Conservation (phyloP, 2,329 filamentous ascomycete species). For the Aureobasidium musti region DNA sequence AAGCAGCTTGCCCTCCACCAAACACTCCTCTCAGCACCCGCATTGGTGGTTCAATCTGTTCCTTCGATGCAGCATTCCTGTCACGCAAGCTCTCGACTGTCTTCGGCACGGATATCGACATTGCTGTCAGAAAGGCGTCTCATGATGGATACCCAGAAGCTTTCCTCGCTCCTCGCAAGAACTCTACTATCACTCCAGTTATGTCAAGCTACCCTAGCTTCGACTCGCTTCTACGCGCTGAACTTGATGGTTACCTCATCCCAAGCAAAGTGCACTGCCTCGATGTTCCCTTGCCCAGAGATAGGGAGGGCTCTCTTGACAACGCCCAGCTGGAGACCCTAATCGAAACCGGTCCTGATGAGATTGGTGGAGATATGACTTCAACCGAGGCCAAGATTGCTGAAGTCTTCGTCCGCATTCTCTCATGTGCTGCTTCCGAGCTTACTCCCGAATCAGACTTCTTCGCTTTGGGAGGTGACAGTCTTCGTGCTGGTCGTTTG, state of each 20-base stretch:
- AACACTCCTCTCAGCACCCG: constrained; percentile 51
- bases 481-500: constrained; percentile 56
- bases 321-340: constrained; percentile 31
- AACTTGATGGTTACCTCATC: constrained; percentile 38
- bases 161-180: constrained; percentile 40
- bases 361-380: constrained; percentile 30
- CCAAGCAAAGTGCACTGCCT: constrained; percentile 38
- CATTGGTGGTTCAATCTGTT: constrained; percentile 45
- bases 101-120: constrained; percentile 33
- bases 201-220: constrained; percentile 18
- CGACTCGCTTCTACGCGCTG: constrained; percentile 33
- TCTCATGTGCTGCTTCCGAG: constrained; percentile 46
- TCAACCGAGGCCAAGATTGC: constrained; percentile 46
- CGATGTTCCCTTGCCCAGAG: constrained; percentile 36
- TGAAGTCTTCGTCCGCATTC: constrained; percentile 51
- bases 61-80: constrained; percentile 27
- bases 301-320: constrained; percentile 36
- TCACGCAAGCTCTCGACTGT: constrained; percentile 28
- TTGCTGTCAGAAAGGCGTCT: constrained; percentile 35
- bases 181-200: constrained; percentile 21
- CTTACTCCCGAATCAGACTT: constrained; percentile 52
- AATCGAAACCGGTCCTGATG: constrained; percentile 18
- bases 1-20: constrained; percentile 53
- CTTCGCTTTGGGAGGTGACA: constrained; percentile 58
- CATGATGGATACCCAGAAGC: constrained; percentile 39